Evolutionary conservation across 73 alveolate genomes (phyloP), one percentile per base, ranked within the genome.

Genomic region (Paramecium caudatum): DNA sequence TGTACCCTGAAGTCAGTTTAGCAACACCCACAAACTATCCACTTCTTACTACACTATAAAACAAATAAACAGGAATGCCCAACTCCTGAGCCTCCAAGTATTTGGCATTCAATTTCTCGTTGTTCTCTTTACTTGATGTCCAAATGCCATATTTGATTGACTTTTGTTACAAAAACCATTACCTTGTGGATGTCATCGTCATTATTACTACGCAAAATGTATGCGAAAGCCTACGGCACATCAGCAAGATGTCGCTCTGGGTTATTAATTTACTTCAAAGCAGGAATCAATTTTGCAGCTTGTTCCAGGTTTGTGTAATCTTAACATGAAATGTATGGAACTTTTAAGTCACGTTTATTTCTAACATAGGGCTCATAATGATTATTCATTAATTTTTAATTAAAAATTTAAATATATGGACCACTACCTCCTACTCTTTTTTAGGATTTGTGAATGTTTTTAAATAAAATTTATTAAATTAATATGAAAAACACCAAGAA

Each of bases 101-200:
- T 8, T 70, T 78, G 23, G 87, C 78, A 23, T 86, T 86, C 68
- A 86, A 25, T 12, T 63, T 61, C 62, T 41, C 90, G 32, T 86
- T 86, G 27, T 86, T 86, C 45, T 78, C 93, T 15, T 70, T 70
- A 13, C 82, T 78, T 39, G 90, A 62, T 62, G 93, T 86, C 93
- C 93, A 86, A 39, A 86, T 63, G 21, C 93, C 90, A 86, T 86
- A 86, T 65, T 86, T 86, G 15, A 86, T 86, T 39, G 93, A 70
- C 93, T 86, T 23, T 10, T 21, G 61, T 37, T 0, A 13, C 41
- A 39, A 23, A 17, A 39, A 4, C 15, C 10, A 16, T 23, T 37
- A 86, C 93, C 43, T 86, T 86, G 62, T 86, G 93, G 30, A 86
- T 78, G 43, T 86, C 93, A 63, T 86, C 93, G 43, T 86, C 93